Percentiles rank a stretch among this genome's conserved stretches.
Conservation (phyloP, 805 yeast species). For the Zygotorulaspora sp. region DNA sequence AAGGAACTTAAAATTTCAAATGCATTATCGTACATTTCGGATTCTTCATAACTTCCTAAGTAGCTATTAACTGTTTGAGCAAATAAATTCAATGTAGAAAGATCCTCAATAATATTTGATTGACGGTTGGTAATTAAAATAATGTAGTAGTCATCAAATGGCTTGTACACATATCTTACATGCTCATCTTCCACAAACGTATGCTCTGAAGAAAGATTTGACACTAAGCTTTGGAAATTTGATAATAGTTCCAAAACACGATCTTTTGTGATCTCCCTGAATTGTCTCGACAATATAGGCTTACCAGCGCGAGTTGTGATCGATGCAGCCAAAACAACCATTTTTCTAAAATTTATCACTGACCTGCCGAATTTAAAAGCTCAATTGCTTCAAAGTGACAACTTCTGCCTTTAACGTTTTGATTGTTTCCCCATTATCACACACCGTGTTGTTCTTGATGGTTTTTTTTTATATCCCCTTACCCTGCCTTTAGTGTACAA, state of each 20-base stretch:
- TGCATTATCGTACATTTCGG: conserved; percentile 76
- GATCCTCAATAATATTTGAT: conserved; percentile 90
- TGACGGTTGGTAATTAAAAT: conserved; percentile 86
- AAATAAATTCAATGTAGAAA: conserved; percentile 83
- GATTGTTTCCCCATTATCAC: not conserved
- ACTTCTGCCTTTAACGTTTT: not conserved
- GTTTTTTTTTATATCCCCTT: not conserved
- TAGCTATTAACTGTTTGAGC: conserved; percentile 74
- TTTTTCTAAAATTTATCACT: conserved; percentile 12
- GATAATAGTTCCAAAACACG: conserved; percentile 82
- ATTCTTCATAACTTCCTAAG: conserved; percentile 69
- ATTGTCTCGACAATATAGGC: conserved; percentile 87
- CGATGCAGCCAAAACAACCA: conserved; percentile 89
- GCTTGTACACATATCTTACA: conserved; percentile 92
- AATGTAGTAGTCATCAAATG: conserved; percentile 88
- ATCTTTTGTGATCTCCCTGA: conserved; percentile 76
- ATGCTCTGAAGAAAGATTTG: conserved; percentile 68
- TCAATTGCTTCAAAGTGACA: conserved; percentile 2
- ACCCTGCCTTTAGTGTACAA: conserved; percentile 3
- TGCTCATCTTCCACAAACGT: conserved; percentile 91
- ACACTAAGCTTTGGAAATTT: conserved; percentile 74
- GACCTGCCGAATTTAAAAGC: not conserved
- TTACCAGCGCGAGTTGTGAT: conserved; percentile 92
- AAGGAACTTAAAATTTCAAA: conserved; percentile 88
- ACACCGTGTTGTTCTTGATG: conserved; percentile 5